These are phyloP conservation scores for Symbiodinium natans DNA, from an alignment of 73 alveolate species.

Conservation along the genomic window DNA sequence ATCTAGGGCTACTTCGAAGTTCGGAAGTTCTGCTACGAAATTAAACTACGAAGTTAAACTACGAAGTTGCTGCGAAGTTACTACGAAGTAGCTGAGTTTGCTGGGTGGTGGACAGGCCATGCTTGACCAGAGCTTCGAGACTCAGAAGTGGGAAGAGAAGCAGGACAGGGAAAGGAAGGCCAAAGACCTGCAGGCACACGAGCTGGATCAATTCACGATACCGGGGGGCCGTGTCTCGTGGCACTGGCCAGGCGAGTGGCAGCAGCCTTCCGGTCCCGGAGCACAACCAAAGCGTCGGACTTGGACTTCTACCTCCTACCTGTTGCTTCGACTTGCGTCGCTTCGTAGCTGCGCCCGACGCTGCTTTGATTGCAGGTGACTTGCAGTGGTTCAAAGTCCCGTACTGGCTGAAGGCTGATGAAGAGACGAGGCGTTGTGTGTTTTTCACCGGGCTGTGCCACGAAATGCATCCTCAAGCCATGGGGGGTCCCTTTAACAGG, in stretches of 20 bases:
- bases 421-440: slow-evolving; percentile 44
- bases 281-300: neutral
- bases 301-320: neutral
- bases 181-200: slow-evolving; percentile 4
- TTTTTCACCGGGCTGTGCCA: neutral
- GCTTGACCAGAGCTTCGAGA: slow-evolving; percentile 14
- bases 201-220: no score
- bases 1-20: no score
- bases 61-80: no score
- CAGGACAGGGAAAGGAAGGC: slow-evolving; percentile 72
- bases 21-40: neutral
- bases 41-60: neutral
- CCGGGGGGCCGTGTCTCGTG: neutral
- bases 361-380: slow-evolving; percentile 3
- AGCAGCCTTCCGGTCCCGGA: neutral
- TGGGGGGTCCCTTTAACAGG: no score
- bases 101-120: slow-evolving; percentile 2
- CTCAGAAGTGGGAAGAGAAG: slow-evolving; percentile 63
- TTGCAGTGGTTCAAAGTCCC: slow-evolving; percentile 82
- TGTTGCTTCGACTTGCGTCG: neutral
- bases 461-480: neutral
- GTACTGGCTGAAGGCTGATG: slow-evolving; percentile 70
- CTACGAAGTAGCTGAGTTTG: no score
- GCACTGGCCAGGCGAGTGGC: neutral
- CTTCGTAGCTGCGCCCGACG: no score